These are phyloP conservation scores for Starmerella stigmatis DNA, from an alignment of 805 yeast species.

Conservation along the genomic window DNA sequence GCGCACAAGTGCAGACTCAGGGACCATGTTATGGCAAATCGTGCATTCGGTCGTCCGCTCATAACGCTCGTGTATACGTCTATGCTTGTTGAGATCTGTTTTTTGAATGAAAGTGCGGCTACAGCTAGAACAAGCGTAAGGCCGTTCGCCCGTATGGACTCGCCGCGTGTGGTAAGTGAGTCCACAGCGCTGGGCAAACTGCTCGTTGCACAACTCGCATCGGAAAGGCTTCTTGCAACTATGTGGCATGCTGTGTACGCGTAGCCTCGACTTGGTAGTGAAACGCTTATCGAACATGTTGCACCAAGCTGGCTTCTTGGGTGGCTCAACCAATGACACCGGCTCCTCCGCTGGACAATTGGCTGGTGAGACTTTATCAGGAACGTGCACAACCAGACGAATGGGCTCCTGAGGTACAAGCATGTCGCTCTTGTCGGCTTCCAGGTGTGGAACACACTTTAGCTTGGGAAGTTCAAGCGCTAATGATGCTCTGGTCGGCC, in stretches of 20 bases:
- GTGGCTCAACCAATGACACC: background rate
- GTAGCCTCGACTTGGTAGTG: background rate
- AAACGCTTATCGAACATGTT: background rate
- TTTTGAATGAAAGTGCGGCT: conserved; percentile 4
- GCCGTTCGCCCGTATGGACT: conserved; percentile 5
- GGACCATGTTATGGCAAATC: background rate
- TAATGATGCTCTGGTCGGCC: background rate
- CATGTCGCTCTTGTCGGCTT: background rate
- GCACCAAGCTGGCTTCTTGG: background rate
- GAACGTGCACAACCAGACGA: conserved; percentile 4
- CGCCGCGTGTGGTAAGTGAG: conserved; percentile 6
- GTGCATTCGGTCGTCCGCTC: background rate
- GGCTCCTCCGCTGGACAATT: background rate
- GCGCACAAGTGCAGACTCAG: conserved; percentile 1
- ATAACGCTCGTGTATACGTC: conserved; percentile 1
- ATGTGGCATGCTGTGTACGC: background rate
- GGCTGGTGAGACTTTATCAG: background rate
- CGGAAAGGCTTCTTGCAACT: conserved; percentile 2
- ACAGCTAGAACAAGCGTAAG: background rate
- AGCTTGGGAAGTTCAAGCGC: conserved; percentile 3
- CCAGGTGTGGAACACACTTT: background rate
- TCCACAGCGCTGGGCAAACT: conserved; percentile 4
- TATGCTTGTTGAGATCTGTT: conserved; percentile 3
- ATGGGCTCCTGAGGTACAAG: conserved; percentile 1
- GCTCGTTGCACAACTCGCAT: conserved; percentile 1